Percentiles rank a stretch among this genome's conserved stretches.
Evolutionary conservation across 1,139 yeast species (phyloP).

Genomic region (Scheffersomyces illinoinensis): DNA sequence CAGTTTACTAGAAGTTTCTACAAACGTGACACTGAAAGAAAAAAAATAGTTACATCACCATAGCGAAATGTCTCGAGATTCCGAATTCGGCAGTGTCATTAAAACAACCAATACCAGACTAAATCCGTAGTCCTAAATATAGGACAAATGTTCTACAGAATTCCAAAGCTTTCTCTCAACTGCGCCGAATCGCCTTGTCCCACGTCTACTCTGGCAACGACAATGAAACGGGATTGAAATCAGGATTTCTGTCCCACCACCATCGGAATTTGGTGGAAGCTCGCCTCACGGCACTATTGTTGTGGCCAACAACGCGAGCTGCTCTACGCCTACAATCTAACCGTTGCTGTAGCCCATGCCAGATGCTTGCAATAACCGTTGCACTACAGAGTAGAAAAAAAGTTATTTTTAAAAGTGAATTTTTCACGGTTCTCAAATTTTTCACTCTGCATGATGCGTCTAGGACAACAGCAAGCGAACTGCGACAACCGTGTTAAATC

Average conservation of each 20-base stretch:
- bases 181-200: not conserved
- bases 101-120: not conserved
- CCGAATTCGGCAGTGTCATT: not conserved
- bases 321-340: not conserved
- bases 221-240: not conserved
- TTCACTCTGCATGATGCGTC: not conserved
- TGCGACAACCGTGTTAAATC: not conserved
- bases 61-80: not conserved
- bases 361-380: not conserved
- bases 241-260: not conserved
- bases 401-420: not conserved
- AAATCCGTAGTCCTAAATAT: not conserved
- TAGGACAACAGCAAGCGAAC: not conserved
- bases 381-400: not conserved
- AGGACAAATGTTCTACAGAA: not conserved
- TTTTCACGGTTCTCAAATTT: not conserved
- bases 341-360: not conserved
- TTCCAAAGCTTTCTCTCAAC: not conserved
- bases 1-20: too few species aligned
- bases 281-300: not conserved
- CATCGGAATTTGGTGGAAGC: not conserved
- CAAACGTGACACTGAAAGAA: too few species aligned
- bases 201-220: not conserved
- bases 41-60: not conserved
- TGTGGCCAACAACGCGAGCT: not conserved